These are phyloP conservation scores for Chrysopogon serrulatus DNA, from an alignment of 176 grass and related monocot species.

Conservation along the genomic window DNA sequence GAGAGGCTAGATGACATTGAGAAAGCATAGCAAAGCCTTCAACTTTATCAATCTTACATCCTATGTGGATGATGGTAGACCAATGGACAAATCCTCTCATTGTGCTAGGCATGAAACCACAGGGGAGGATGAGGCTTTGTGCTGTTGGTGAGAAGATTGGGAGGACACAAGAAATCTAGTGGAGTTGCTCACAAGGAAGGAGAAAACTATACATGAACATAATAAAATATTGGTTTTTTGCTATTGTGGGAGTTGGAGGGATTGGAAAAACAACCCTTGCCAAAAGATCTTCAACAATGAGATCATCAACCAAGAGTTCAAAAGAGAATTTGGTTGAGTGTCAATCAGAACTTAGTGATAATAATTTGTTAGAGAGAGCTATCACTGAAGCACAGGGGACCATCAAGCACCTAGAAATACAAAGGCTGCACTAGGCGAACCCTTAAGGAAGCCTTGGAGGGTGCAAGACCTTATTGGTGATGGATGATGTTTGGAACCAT, in stretches of 20 bases:
- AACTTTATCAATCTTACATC: background rate
- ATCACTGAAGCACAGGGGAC: background rate
- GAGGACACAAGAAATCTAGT: no score
- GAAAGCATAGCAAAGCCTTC: no score
- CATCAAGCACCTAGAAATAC: background rate
- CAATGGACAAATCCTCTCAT: background rate
- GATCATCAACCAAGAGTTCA: no score
- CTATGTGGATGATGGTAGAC: background rate
- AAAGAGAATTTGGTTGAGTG: no score
- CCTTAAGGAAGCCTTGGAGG: no score
- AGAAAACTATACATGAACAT: background rate
- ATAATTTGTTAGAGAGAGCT: background rate
- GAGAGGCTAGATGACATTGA: no score
- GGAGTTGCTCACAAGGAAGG: background rate
- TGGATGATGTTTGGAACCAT: no score
- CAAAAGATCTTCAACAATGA: no score
- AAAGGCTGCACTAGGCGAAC: background rate
- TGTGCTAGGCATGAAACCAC: background rate
- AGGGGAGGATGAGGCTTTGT: background rate
- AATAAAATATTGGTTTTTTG: background rate
- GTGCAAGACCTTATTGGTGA: no score
- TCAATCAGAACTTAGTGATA: no score
- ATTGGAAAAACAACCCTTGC: slow-evolving; percentile 33
- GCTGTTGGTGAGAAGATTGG: slow-evolving; percentile 11
- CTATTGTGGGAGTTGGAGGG: slow-evolving; percentile 10